phyloP scores from a whole-genome alignment of 768 basidiomycete genomes.

The Tulasnella sp. region DNA sequence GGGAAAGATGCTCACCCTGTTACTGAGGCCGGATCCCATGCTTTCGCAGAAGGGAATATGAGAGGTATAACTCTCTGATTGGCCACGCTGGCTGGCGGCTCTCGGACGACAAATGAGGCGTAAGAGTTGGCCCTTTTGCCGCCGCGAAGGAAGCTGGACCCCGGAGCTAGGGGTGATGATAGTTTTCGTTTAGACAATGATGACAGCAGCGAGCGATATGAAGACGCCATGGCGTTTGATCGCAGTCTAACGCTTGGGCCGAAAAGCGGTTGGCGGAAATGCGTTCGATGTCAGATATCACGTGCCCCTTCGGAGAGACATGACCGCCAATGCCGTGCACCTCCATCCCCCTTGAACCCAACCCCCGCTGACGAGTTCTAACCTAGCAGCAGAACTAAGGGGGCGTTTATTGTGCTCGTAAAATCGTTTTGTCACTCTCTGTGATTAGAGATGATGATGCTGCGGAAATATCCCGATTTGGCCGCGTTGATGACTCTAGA shows the following conservation, averaged over 20 bases:
- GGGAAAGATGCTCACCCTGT: background rate
- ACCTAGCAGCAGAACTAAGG: no score
- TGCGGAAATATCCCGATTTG: background rate
- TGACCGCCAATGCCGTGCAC: background rate
- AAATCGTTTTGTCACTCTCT: no score
- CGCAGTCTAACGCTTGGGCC: background rate
- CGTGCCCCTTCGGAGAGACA: background rate
- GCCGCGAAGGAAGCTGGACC: background rate
- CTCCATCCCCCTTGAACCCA: no score
- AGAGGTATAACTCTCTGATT: slow-evolving; percentile 1
- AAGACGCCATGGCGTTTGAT: background rate
- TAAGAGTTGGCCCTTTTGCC: background rate
- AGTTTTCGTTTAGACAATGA: background rate
- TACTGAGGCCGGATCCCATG: background rate
- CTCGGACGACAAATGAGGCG: background rate
- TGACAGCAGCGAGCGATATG: background rate
- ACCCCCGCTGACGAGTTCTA: no score
- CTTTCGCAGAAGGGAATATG: background rate
- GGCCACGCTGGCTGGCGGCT: background rate
- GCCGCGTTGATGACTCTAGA: background rate
- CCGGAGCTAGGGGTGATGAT: background rate
- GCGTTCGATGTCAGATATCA: background rate
- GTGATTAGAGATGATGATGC: no score
- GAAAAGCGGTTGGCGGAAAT: background rate
- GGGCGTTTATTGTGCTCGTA: background rate